phyloP scores from a whole-genome alignment of 2,329 filamentous ascomycete genomes.

The Penicillium sp. region DNA sequence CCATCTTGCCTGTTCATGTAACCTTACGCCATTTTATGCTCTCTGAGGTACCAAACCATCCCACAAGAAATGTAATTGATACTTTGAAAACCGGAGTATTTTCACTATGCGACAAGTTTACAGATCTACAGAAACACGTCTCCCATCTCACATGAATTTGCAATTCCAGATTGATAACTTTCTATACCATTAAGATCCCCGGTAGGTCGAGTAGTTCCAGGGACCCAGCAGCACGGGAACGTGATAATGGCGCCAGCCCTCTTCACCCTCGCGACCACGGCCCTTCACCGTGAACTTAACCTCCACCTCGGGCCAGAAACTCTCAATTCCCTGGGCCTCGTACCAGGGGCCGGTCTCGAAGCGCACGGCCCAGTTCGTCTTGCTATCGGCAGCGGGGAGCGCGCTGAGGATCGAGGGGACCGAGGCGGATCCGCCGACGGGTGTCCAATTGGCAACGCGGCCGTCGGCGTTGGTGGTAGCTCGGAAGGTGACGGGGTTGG shows the following conservation, averaged over 20 bases:
- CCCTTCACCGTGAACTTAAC: conserved; percentile 51
- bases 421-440: conserved; percentile 23
- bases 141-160: neutral
- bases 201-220: conserved; percentile 53
- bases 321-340: conserved; percentile 46
- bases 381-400: conserved; percentile 37
- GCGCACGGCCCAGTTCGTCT: conserved; percentile 47
- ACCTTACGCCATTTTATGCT: too few species aligned
- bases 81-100: neutral
- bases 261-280: conserved; percentile 37
- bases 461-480: conserved; percentile 48
- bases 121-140: neutral
- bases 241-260: conserved; percentile 51
- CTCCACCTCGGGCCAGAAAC: conserved; percentile 53
- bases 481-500: conserved; percentile 31
- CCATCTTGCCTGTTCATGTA: conserved; percentile 26
- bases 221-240: conserved; percentile 51
- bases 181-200: conserved; percentile 40
- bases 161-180: neutral
- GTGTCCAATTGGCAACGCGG: conserved; percentile 45
- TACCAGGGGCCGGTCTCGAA: conserved; percentile 50
- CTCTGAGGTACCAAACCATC: neutral
- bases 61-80: neutral
- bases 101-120: neutral
- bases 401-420: conserved; percentile 32